Base-by-base conservation (phyloP, 2,329 filamentous ascomycete species). In the Rhexocercosporidium sp. region DNA sequence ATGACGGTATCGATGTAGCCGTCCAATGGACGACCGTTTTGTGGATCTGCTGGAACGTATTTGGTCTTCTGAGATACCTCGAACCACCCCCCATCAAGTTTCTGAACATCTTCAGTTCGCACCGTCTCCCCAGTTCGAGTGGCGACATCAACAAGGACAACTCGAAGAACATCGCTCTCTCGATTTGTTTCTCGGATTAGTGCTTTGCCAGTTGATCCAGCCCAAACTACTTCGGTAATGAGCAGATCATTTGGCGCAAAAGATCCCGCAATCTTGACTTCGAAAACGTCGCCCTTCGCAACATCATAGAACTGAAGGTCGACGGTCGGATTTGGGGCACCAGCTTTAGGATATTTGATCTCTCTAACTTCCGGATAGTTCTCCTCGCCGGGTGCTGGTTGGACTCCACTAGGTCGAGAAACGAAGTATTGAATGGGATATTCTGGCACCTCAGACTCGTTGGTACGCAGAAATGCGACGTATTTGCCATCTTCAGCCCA, bases 271-370 rank as follows among this genome's bases (percentile, higher is more conserved):
- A 95, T 90, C 9, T 91, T 84, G 31, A 98, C 92, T 20, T 88
- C 87, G 76, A 98, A 98, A 9, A 91, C 86, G 66, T 97, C 90
- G 1, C 86, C 86, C 74, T 90, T 91, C 11, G 84, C 84, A 22
- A 97, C 83, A 72, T 98, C 94, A 79, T 95, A 98, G 79, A 98
- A 97, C 64, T 92, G 86, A 37, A 99, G 81, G 68, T 93, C 89
- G 3, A 99, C 95, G 16, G 92, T 88, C 0, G 96, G 96, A 78
- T 99, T 99, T 56, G 95, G 94, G 1, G 94, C 90, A 3, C 96
- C 96, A 22, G 96, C 92, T 79, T 98, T 98, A 57, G 96, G 96
- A 75, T 99, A 99, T 79, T 99, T 99, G 86, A 99, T 96, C 73
- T 94, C 83, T 70, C 91, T 88, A 41, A 95, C 90, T 76, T 98